Evolutionary conservation across 331 rosid genomes (phyloP).

Genomic region (Telfairia occidentalis): DNA sequence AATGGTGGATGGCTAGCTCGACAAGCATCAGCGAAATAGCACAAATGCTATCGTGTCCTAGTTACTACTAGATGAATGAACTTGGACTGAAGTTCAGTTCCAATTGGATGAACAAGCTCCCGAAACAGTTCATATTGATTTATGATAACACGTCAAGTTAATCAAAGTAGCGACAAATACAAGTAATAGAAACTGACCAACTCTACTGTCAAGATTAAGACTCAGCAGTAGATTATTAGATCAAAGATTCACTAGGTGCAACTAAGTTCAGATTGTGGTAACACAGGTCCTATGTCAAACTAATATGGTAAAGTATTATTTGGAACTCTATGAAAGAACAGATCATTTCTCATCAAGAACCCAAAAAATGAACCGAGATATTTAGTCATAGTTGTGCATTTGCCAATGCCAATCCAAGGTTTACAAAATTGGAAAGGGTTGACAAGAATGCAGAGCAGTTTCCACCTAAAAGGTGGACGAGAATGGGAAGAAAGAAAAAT

Average conservation of each 20-base stretch:
- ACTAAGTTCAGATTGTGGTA: background rate
- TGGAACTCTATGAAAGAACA: background rate
- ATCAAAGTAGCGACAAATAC: background rate
- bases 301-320: background rate
- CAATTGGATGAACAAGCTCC: background rate
- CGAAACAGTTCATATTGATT: background rate
- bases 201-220: background rate
- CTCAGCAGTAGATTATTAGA: background rate
- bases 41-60: background rate
- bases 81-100: background rate
- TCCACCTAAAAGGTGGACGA: background rate
- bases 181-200: background rate
- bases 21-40: background rate
- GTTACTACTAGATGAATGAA: background rate
- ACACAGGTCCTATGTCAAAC: background rate
- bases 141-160: background rate
- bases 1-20: background rate
- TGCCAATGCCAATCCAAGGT: background rate
- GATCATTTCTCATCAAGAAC: background rate
- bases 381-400: background rate
- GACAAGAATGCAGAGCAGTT: background rate
- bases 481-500: background rate
- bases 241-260: background rate
- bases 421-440: background rate
- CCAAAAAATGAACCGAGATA: background rate